Base-by-base conservation (phyloP, 2,329 filamentous ascomycete species). In the Stagonosporopsis vannaccii region DNA sequence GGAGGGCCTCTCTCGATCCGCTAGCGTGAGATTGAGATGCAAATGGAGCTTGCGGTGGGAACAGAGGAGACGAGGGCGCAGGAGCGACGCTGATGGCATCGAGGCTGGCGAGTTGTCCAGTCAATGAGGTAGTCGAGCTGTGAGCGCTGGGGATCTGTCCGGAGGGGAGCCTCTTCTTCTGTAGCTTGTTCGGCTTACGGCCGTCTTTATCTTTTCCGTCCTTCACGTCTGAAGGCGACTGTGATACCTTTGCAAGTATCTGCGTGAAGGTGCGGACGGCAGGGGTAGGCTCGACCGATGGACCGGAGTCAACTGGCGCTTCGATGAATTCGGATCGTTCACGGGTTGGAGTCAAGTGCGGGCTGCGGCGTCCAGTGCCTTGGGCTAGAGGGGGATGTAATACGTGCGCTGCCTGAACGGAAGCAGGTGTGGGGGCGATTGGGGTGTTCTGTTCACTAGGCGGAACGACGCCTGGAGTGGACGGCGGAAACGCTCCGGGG, bases 91-190 rank as follows among this genome's bases (percentile, higher is more conserved):
- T 52, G 7, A 47, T 48, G 20, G 54, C 54, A 15, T 70, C 67
- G 15, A 63, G 59, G 2, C 61, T 62, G 17, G 61, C 32, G 30
- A 66, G 59, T 6, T 59, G 60, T 8, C 72, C 82, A 28, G 78
- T 78, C n/a, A 96, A 80, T 7, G 93, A 97, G 15, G 90, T 86
- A 6, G 86, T 90, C 15, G 95, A 98, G 71, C 93, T 97, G 62
- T 97, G 92, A 0, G 94, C 93, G 72, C 94, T 97, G 19, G 88
- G 89, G 65, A 92, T 93, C 20, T 90, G 78, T 69, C 90, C 88
- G 0, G 90, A 88, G 51, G 90, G 80, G n/a, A 88, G 84, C 76
- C 60, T 63, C 59, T 91, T 97, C 81, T 98, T 98, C 75, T 89
- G 90, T 47, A 99, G 80, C 76, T 97, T 97, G 70, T 97, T 97